Evolutionary conservation across 768 basidiomycete genomes (phyloP).

Genomic region (Trametes villosa): DNA sequence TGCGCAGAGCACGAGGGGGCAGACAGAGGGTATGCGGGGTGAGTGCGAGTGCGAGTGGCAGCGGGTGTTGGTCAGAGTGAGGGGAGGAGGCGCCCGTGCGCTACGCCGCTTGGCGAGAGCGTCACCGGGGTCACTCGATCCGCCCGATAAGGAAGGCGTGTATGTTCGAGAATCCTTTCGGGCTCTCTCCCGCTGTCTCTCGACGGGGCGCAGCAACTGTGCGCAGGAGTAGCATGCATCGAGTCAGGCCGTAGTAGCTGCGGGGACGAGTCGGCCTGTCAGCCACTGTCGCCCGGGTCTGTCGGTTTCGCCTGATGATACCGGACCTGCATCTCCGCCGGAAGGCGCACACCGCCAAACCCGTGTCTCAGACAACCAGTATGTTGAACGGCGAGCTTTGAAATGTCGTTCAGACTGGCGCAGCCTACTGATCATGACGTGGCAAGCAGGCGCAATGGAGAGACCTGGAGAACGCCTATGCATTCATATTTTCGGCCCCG

Average conservation of each 20-base stretch:
- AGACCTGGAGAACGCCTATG: not conserved
- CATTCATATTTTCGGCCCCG: constrained; percentile 11
- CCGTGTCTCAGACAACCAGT: no score
- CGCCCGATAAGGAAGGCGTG: constrained; percentile 34
- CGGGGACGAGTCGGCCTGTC: not conserved
- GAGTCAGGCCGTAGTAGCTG: not conserved
- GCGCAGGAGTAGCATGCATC: not conserved
- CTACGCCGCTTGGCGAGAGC: not conserved
- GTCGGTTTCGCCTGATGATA: no score
- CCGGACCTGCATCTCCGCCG: no score
- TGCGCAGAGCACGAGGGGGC: not conserved
- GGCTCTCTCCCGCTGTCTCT: not conserved
- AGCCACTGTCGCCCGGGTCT: no score
- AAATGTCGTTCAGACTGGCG: not conserved
- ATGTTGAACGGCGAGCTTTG: not conserved
- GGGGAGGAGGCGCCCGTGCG: constrained; percentile 14
- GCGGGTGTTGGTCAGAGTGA: constrained; percentile 20
- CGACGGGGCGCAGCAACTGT: not conserved
- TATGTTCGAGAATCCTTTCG: constrained; percentile 12
- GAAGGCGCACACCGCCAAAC: no score
- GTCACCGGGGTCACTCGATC: constrained; percentile 29
- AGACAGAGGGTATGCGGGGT: not conserved
- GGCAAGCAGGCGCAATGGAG: not conserved
- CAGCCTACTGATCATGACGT: not conserved
- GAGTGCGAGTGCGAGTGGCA: not conserved